phyloP scores from a whole-genome alignment of 805 yeast species.

The Candida maesae region DNA sequence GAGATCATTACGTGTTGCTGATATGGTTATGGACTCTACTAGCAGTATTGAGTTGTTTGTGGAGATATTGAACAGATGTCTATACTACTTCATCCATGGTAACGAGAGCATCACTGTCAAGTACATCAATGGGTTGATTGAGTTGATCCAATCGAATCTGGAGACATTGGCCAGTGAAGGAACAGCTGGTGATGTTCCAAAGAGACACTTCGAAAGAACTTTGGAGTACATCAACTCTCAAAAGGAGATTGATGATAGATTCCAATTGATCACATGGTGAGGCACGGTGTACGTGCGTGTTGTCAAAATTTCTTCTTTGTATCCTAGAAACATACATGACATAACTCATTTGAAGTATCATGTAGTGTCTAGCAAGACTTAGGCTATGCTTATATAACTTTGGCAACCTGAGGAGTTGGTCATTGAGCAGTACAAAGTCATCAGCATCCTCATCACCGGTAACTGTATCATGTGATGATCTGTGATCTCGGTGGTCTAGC shows the following conservation, averaged over 20 bases:
- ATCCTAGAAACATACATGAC: no score
- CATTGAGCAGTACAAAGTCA: no score
- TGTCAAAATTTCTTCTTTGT: no score
- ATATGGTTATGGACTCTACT: conserved; percentile 80
- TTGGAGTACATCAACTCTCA: conserved; percentile 67
- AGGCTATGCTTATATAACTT: no score
- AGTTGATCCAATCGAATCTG: conserved; percentile 66
- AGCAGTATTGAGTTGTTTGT: conserved; percentile 80
- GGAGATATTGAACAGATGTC: conserved; percentile 82
- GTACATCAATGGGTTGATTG: conserved; percentile 83
- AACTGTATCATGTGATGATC: no score
- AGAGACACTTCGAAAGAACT: conserved; percentile 65
- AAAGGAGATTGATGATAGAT: conserved; percentile 65
- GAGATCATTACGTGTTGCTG: conserved; percentile 84
- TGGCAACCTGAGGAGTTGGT: no score
- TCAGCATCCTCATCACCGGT: no score
- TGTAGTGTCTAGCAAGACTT: no score
- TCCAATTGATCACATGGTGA: conserved; percentile 43
- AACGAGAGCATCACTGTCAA: conserved; percentile 62
- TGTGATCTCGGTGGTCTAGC: no score
- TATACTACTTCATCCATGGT: conserved; percentile 83
- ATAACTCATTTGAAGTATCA: no score
- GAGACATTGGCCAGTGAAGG: conserved; percentile 22
- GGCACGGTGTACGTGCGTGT: no score
- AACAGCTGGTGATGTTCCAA: conserved; percentile 18